phyloP scores from a whole-genome alignment of 2,329 filamentous ascomycete genomes.

The Colletotrichum caudatum region DNA sequence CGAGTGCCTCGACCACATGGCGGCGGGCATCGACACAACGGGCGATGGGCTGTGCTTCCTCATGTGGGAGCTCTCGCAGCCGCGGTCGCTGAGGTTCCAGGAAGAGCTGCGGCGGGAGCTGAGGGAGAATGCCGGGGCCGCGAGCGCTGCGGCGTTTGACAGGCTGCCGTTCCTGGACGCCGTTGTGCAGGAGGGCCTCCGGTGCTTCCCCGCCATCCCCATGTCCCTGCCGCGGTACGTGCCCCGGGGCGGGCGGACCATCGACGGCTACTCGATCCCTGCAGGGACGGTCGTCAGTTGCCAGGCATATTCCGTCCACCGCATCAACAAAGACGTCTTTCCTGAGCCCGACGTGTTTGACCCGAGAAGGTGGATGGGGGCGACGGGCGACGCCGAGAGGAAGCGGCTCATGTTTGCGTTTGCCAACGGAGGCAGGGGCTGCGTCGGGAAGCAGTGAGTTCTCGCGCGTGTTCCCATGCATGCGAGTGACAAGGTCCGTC shows the following conservation, averaged over 20 bases:
- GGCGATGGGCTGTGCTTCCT: constrained; percentile 77
- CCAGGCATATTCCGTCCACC: constrained; percentile 71
- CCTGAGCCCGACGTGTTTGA: constrained; percentile 81
- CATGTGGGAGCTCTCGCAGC: constrained; percentile 77
- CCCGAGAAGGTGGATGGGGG: constrained; percentile 85
- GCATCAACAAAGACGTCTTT: constrained; percentile 75
- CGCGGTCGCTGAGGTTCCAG: constrained; percentile 65
- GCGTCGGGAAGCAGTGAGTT: constrained; percentile 75
- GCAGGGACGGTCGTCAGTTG: constrained; percentile 68
- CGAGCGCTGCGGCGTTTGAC: constrained; percentile 53
- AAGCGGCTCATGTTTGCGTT: constrained; percentile 74
- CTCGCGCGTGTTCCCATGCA: not conserved
- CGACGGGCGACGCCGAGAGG: constrained; percentile 78
- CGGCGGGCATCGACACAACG: constrained; percentile 78
- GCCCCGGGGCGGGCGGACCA: constrained; percentile 63
- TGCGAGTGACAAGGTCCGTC: not conserved
- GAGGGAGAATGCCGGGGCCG: constrained; percentile 51
- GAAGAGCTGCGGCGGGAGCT: constrained; percentile 66
- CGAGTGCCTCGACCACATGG: constrained; percentile 79
- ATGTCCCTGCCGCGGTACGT: constrained; percentile 75
- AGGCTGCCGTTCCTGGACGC: constrained; percentile 71
- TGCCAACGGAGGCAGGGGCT: constrained; percentile 73
- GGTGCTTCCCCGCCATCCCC: constrained; percentile 73
- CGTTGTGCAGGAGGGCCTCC: constrained; percentile 70
- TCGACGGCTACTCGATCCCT: constrained; percentile 68